Evolutionary conservation across 495 filamentous ascomycete genomes (phyloP).

Genomic region (Parathielavia hyrcaniae): DNA sequence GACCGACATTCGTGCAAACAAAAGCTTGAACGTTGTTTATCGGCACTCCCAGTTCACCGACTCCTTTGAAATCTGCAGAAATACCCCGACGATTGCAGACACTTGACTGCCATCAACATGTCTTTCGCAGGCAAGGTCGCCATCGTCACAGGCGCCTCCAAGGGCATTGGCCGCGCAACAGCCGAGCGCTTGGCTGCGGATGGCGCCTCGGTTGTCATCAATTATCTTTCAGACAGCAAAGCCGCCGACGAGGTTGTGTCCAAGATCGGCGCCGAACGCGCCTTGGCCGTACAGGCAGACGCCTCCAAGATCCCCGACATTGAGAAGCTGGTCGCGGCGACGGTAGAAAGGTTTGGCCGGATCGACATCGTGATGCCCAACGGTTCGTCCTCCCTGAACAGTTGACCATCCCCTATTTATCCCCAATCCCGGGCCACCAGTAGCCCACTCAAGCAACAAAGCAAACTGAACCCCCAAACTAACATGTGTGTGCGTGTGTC

Average conservation of each 20-base stretch:
- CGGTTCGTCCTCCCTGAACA: slow-evolving; percentile 6
- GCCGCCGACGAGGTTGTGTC: slow-evolving; percentile 53
- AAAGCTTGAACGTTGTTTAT: too few relatives aligned
- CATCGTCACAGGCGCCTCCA: slow-evolving; percentile 60
- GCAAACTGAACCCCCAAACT: too few relatives aligned
- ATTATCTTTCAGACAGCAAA: slow-evolving; percentile 49
- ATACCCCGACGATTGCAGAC: too few relatives aligned
- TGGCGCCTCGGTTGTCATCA: slow-evolving; percentile 61
- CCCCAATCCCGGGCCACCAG: too few relatives aligned
- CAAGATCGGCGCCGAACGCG: slow-evolving; percentile 47
- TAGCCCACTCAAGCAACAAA: not conserved
- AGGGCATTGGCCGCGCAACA: slow-evolving; percentile 60
- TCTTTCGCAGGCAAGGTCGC: slow-evolving; percentile 53
- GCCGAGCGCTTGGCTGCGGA: slow-evolving; percentile 48
- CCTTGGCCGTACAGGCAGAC: slow-evolving; percentile 58
- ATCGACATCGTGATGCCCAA: slow-evolving; percentile 63
- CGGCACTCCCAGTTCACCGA: too few relatives aligned
- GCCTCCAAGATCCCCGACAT: slow-evolving; percentile 54
- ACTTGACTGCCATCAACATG: slow-evolving; percentile 11
- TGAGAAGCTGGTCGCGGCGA: slow-evolving; percentile 53
- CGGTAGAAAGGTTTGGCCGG: slow-evolving; percentile 56
- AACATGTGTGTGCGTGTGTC: too few relatives aligned
- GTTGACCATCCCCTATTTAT: too few relatives aligned
- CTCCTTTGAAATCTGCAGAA: not conserved
- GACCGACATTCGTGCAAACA: too few relatives aligned